phyloP scores from a whole-genome alignment of 805 yeast genomes.

The Lipomyces anomalus region DNA sequence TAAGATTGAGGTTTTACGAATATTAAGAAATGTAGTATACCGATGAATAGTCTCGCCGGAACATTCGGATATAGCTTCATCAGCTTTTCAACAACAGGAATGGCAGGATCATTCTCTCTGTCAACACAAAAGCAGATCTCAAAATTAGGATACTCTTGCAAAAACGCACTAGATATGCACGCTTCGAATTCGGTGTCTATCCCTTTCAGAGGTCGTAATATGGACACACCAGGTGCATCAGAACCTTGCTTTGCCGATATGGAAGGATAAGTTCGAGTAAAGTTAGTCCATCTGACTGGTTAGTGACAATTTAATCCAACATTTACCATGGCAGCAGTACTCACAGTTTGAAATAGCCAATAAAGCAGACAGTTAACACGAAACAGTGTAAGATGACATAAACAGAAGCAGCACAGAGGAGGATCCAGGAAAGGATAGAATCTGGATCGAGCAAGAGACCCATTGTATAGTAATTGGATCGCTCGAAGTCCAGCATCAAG shows the following conservation, averaged over 20 bases:
- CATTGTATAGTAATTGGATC: too few species aligned
- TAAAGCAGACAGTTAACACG: slow-evolving; percentile 12
- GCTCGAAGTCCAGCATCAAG: too few species aligned
- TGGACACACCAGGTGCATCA: slow-evolving; percentile 60
- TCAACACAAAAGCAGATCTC: slow-evolving; percentile 78
- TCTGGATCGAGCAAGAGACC: too few species aligned
- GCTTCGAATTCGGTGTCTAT: slow-evolving; percentile 66
- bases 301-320: too few species aligned
- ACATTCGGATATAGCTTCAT: slow-evolving; percentile 49
- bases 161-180: slow-evolving; percentile 63
- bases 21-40: not conserved
- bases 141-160: slow-evolving; percentile 63
- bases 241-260: too few species aligned
- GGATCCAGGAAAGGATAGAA: too few species aligned
- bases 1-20: not conserved
- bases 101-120: slow-evolving; percentile 54
- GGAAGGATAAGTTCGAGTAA: slow-evolving; percentile 29
- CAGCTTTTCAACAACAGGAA: slow-evolving; percentile 49
- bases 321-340: too few species aligned
- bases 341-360: slow-evolving; percentile 19
- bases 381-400: too few species aligned
- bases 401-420: too few species aligned
- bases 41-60: slow-evolving; percentile 55
- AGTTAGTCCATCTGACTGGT: too few species aligned
- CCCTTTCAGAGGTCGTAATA: slow-evolving; percentile 78